Evolutionary conservation across 768 basidiomycete genomes (phyloP).

Genomic region (Tricholomella constricta): DNA sequence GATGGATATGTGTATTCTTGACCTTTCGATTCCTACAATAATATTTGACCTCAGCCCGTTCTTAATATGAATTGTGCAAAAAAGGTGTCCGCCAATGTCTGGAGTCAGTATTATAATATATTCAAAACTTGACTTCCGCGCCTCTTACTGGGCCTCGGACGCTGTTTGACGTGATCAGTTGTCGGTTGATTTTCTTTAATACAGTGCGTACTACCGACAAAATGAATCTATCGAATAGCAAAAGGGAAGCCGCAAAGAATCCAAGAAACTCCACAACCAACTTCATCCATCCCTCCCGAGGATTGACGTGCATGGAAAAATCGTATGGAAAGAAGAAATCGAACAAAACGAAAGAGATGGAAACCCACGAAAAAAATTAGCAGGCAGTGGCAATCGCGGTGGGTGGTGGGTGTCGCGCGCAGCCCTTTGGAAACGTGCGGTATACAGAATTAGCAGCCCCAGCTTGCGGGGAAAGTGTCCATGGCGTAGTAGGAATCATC

Average conservation of each 20-base stretch:
- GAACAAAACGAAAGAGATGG: not conserved
- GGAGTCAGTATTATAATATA: too few relatives aligned
- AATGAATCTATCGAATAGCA: not conserved
- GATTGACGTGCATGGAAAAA: conserved; percentile 10
- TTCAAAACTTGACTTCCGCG: too few relatives aligned
- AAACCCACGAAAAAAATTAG: conserved; percentile 7
- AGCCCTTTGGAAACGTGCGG: conserved; percentile 7
- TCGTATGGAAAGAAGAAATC: conserved; percentile 2
- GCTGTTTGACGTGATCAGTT: too few relatives aligned
- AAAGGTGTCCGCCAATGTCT: too few relatives aligned
- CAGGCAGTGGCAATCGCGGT: not conserved
- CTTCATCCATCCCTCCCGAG: conserved; percentile 12
- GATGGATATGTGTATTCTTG: too few relatives aligned
- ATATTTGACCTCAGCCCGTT: too few relatives aligned
- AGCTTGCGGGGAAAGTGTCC: conserved; percentile 3
- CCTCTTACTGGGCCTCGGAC: too few relatives aligned
- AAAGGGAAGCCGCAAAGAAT: not conserved
- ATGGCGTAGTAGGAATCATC: not conserved
- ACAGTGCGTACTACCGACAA: too few relatives aligned
- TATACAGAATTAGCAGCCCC: conserved; percentile 8
- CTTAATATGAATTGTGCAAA: too few relatives aligned
- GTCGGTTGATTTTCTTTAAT: too few relatives aligned
- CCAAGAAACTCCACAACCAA: conserved; percentile 7
- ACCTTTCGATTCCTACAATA: too few relatives aligned
- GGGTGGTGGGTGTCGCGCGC: not conserved